Evolutionary conservation across 345 rosid genomes (phyloP).

Genomic region (Durio zibethinus): DNA sequence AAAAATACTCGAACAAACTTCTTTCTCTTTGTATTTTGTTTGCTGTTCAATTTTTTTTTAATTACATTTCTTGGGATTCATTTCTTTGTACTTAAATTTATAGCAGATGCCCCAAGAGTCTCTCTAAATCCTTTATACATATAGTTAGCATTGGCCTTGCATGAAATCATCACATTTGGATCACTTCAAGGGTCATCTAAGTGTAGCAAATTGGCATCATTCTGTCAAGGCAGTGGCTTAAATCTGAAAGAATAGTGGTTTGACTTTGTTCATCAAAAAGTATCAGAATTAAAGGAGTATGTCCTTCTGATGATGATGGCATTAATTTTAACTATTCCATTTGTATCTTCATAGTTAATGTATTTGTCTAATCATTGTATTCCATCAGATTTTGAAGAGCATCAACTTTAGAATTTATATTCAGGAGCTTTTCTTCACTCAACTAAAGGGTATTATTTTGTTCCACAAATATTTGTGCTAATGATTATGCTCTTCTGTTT

Average conservation of each 20-base stretch:
- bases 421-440: constrained; percentile 73
- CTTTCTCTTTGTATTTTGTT: not conserved
- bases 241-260: constrained; percentile 28
- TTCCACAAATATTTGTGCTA: not conserved
- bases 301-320: not conserved
- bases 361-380: not conserved
- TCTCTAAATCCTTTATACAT: constrained; percentile 40
- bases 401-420: constrained; percentile 62
- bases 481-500: not conserved
- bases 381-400: constrained; percentile 48
- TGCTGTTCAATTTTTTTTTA: not conserved
- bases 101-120: constrained; percentile 20
- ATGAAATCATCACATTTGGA: constrained; percentile 35
- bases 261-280: constrained; percentile 30
- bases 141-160: constrained; percentile 42
- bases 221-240: constrained; percentile 12
- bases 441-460: constrained; percentile 45
- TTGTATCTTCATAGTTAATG: not conserved
- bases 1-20: not conserved
- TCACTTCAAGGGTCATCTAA: constrained; percentile 9
- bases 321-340: not conserved
- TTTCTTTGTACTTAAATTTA: not conserved
- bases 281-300: constrained; percentile 40
- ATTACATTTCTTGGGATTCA: not conserved
- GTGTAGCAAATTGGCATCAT: not conserved